Conservation (phyloP, 2,329 filamentous ascomycete genomes). For the Apiospora koreana region DNA sequence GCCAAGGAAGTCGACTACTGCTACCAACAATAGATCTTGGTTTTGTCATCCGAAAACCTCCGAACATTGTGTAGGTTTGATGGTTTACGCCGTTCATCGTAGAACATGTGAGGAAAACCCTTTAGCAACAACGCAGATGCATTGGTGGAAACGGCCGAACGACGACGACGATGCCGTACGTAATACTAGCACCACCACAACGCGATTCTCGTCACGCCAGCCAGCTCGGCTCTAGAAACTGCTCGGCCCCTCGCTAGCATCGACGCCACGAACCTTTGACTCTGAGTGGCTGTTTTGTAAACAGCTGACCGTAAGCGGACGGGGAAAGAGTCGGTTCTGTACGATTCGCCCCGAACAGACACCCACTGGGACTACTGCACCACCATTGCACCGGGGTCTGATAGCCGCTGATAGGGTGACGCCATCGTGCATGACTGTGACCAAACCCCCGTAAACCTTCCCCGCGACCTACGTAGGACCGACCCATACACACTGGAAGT, state of each 20-base stretch:
- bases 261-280: background rate
- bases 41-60: background rate
- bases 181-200: background rate
- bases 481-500: background rate
- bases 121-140: background rate
- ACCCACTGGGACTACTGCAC: background rate
- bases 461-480: constrained; percentile 1
- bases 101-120: background rate
- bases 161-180: background rate
- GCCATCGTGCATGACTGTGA: constrained; percentile 9
- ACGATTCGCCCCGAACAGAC: background rate
- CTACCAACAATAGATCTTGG: background rate
- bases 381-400: background rate
- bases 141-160: background rate
- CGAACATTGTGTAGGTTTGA: background rate
- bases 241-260: background rate
- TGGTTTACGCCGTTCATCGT: background rate
- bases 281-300: background rate
- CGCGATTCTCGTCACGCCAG: background rate
- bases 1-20: background rate
- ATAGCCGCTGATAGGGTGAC: background rate
- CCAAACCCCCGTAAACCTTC: constrained; percentile 5
- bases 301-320: background rate
- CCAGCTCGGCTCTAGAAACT: background rate
- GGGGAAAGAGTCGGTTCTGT: background rate